Evolutionary conservation across 306 rosid genomes (phyloP), one percentile per base, ranked within the genome.

Genomic region (Corylus avellana): DNA sequence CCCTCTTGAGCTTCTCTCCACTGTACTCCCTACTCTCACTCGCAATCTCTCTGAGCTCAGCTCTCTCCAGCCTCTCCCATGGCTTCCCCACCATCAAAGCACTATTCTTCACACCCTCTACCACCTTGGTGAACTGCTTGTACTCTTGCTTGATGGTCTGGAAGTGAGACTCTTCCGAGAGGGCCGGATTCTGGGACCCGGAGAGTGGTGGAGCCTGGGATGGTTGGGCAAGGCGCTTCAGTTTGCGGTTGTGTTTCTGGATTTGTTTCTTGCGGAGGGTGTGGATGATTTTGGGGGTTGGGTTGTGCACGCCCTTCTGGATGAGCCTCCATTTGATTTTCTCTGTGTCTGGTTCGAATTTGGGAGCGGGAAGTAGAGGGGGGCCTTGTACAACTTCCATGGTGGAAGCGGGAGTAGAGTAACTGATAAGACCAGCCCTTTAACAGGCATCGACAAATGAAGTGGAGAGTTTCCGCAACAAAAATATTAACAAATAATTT

Each of bases 231-330:
- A 73, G 75, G 79, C 81, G 85, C 55, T 88, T 89, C 49, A 80
- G 84, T 70, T 87, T 91, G 51, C 98, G 88, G 13, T 85, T 88
- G 85, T 94, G 90, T 56, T 92, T 94, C 47, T 92, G 98, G 77
- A 91, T 85, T 78, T 94, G 83, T 64, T 92, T 94, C 82, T 90
- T 91, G 86, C 98, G 92, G 80, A 92, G 86, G 29, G 80, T 79
- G 97, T 91, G 98, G 78, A 94, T 32, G 55, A 92, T 89, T 78
- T 88, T 92, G 44, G 97, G 97, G 4, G 97, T 86, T 17, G 98
- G 91, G 32, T 54, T 90, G 25, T 54, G 5, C 5, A 92, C 89
- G 50, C 91, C 92, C 77, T 85, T 82, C 29, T 86, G 75, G 47
- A 83, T 81, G 70, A 94, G 95, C 58, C 9, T 75, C 56, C 84